phyloP scores from a whole-genome alignment of 164 flowering plant genomes.

The Nelumbo lutea region DNA sequence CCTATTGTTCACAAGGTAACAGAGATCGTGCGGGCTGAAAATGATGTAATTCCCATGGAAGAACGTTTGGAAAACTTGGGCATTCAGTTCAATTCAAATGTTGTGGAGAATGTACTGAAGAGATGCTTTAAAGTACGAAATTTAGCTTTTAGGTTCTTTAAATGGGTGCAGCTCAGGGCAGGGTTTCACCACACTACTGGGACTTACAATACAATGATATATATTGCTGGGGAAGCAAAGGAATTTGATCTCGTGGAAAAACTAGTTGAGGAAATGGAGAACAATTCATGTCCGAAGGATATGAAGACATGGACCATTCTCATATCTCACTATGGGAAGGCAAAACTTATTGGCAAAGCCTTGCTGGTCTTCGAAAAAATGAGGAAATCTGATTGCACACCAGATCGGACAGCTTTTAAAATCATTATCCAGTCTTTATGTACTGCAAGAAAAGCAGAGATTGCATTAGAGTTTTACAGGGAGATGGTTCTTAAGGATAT shows the following conservation, averaged over 20 bases:
- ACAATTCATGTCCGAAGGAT: slow-evolving; percentile 37
- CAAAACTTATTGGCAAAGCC: slow-evolving; percentile 48
- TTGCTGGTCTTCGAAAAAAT: slow-evolving; percentile 54
- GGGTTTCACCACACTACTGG: slow-evolving; percentile 49
- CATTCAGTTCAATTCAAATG: slow-evolving; percentile 33
- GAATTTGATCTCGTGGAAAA: slow-evolving; percentile 49
- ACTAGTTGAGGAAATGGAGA: slow-evolving; percentile 61
- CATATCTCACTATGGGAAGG: slow-evolving; percentile 52
- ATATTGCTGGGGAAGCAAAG: slow-evolving; percentile 63
- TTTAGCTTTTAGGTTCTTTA: slow-evolving; percentile 62
- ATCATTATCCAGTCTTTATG: slow-evolving; percentile 45
- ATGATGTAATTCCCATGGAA: slow-evolving; percentile 42
- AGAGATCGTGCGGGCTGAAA: slow-evolving; percentile 43
- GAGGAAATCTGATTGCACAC: slow-evolving; percentile 50
- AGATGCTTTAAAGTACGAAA: slow-evolving; percentile 74
- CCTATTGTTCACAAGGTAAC: slow-evolving; percentile 54
- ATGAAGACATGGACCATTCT: slow-evolving; percentile 79
- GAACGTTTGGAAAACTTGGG: slow-evolving; percentile 42
- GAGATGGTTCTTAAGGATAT: slow-evolving; percentile 56
- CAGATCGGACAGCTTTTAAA: slow-evolving; percentile 49
- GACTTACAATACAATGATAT: slow-evolving; percentile 63
- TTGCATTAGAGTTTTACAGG: slow-evolving; percentile 72
- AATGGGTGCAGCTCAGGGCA: slow-evolving; percentile 52
- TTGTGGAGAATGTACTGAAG: slow-evolving; percentile 74
- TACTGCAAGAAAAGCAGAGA: slow-evolving; percentile 46